Percentiles rank a stretch among this genome's conserved stretches.
Evolutionary conservation across 2,329 filamentous ascomycete species (phyloP).

Genomic region (Trichoderma brevicompactum): DNA sequence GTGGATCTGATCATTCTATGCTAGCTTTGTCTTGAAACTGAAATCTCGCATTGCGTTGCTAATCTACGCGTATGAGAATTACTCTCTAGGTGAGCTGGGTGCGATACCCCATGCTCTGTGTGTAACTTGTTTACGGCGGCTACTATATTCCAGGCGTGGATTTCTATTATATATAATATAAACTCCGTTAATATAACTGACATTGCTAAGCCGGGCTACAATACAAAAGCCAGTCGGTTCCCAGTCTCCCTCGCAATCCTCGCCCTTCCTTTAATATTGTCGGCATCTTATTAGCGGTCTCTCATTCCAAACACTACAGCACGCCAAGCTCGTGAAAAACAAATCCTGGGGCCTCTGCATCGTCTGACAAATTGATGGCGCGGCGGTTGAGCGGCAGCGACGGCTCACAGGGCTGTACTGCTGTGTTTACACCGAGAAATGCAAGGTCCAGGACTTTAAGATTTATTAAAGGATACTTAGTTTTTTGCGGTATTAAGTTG

Average conservation of each 20-base stretch:
- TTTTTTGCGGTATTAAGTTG: neutral
- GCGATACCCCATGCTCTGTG: slow-evolving; percentile 3
- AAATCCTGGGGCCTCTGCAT: slow-evolving; percentile 13
- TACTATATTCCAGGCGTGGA: neutral
- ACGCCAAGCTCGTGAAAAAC: slow-evolving; percentile 20
- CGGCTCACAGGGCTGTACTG: slow-evolving; percentile 6
- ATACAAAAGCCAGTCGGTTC: slow-evolving; percentile 7
- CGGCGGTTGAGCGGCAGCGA: slow-evolving; percentile 13
- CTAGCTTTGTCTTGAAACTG: neutral
- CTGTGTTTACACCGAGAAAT: slow-evolving; percentile 6
- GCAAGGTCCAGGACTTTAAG: neutral
- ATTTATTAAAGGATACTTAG: neutral
- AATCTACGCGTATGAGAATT: slow-evolving; percentile 20
- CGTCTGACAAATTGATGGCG: slow-evolving; percentile 7
- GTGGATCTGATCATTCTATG: slow-evolving; percentile 4
- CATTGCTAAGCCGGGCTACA: slow-evolving; percentile 1
- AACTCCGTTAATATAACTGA: neutral
- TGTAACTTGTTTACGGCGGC: neutral
- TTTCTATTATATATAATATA: slow-evolving; percentile 13
- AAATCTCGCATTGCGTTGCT: slow-evolving; percentile 9
- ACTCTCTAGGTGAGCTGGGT: slow-evolving; percentile 3
- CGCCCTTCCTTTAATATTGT: slow-evolving; percentile 3
- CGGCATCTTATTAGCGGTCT: slow-evolving; percentile 10
- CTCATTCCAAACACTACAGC: slow-evolving; percentile 17
- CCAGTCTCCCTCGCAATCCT: neutral